These are phyloP conservation scores for Pelargonium citronellum DNA, from an alignment of 441 rosid genomes.

Conservation along the genomic window DNA sequence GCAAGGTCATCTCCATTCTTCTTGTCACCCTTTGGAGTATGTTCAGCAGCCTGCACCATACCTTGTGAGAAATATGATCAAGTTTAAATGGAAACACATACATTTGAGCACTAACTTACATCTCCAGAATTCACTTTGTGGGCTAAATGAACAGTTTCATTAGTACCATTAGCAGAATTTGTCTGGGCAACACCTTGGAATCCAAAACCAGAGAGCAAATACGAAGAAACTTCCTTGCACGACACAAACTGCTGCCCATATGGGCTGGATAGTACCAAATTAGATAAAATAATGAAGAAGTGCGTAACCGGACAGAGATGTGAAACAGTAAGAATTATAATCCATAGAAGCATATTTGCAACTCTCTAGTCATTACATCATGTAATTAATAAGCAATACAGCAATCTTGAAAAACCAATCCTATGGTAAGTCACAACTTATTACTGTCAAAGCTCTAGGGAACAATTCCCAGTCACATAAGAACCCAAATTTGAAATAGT, in stretches of 20 bases:
- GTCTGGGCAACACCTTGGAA: conserved; percentile 26
- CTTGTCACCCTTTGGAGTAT: conserved; percentile 22
- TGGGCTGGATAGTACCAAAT: conserved; percentile 39
- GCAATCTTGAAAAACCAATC: neutral
- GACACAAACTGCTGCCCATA: conserved; percentile 46
- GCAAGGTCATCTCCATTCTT: conserved; percentile 23
- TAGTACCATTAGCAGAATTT: conserved; percentile 15
- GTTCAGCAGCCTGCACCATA: conserved; percentile 30
- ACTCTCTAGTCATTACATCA: conserved; percentile 2
- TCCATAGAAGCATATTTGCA: neutral
- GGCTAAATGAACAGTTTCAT: conserved; percentile 15
- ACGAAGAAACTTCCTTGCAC: conserved; percentile 46
- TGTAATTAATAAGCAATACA: neutral
- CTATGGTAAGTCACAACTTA: too few species aligned
- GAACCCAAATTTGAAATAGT: too few species aligned
- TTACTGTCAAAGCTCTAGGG: too few species aligned
- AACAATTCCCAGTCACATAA: too few species aligned
- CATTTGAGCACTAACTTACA: conserved; percentile 23
- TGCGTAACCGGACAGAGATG: conserved; percentile 1
- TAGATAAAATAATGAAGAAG: conserved; percentile 17
- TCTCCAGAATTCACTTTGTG: conserved; percentile 21
- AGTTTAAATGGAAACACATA: conserved; percentile 6
- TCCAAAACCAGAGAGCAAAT: conserved; percentile 30
- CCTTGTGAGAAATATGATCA: conserved; percentile 9
- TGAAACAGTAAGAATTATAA: neutral